A percentile compares a stretch with the other conserved stretches of the same genome.
These are phyloP conservation scores for Aspergillus coremiiformis DNA, from an alignment of 495 filamentous ascomycete genomes.

Conservation along the genomic window DNA sequence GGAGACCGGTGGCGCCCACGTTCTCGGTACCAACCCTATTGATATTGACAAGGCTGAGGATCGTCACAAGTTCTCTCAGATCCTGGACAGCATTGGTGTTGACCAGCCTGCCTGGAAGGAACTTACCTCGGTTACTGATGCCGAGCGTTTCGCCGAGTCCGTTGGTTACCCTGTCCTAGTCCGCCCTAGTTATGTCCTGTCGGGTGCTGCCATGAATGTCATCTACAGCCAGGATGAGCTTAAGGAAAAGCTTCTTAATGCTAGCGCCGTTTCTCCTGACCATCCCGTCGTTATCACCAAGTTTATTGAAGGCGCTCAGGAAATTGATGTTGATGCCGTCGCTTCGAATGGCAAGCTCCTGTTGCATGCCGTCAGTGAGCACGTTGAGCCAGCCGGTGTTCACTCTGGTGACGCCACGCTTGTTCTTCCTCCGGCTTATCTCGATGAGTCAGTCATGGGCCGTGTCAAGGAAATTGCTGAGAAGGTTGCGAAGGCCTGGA, in stretches of 20 bases:
- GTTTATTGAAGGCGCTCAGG: slow-evolving; percentile 95
- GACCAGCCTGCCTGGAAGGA: slow-evolving; percentile 99
- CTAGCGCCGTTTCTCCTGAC: slow-evolving; percentile 85
- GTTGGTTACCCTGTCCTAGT: slow-evolving; percentile 93
- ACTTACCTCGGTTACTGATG: slow-evolving; percentile 81
- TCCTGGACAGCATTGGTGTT: slow-evolving; percentile 87
- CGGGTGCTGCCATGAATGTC: slow-evolving; percentile 97
- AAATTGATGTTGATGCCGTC: slow-evolving; percentile 96
- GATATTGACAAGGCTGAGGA: slow-evolving; percentile 99
- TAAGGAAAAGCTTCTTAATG: slow-evolving; percentile 82
- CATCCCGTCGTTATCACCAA: slow-evolving; percentile 98
- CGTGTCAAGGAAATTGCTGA: slow-evolving; percentile 90
- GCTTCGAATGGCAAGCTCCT: slow-evolving; percentile 81
- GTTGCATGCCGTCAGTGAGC: slow-evolving; percentile 90
- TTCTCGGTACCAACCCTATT: slow-evolving; percentile 91
- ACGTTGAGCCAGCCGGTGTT: slow-evolving; percentile 95
- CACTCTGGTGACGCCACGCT: slow-evolving; percentile 97
- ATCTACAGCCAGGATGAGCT: slow-evolving; percentile 87
- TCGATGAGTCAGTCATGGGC: slow-evolving; percentile 77
- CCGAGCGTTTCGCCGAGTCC: slow-evolving; percentile 74
- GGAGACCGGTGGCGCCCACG: slow-evolving; percentile 74
- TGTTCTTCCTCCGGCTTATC: slow-evolving; percentile 92
- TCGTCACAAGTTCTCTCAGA: slow-evolving; percentile 97
- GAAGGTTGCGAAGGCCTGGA: slow-evolving; percentile 90
- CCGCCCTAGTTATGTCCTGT: slow-evolving; percentile 91